Conservation (phyloP, 2,329 filamentous ascomycete species). For the Penicillium hordei region DNA sequence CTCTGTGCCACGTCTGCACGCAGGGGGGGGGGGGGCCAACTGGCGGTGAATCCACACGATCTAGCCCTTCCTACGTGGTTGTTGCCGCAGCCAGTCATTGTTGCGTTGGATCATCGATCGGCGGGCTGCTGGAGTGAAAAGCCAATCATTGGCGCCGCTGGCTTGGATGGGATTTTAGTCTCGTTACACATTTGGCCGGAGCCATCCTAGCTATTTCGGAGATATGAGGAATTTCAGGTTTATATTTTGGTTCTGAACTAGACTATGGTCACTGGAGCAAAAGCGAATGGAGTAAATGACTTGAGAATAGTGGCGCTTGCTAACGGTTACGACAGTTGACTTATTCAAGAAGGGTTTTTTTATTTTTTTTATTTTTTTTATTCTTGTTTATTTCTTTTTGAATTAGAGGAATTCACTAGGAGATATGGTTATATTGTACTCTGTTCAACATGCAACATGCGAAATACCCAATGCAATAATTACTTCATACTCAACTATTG, state of each 20-base stretch:
- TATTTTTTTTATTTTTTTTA: no score
- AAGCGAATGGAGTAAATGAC: neutral
- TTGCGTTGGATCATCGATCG: slow-evolving; percentile 29
- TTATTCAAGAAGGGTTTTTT: neutral
- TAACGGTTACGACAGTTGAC: slow-evolving; percentile 4
- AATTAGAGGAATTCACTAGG: neutral
- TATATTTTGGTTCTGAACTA: neutral
- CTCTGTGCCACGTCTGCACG: slow-evolving; percentile 25
- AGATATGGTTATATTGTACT: neutral
- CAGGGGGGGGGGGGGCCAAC: slow-evolving; percentile 25
- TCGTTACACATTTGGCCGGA: slow-evolving; percentile 26
- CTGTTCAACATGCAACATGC: neutral
- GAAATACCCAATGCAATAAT: neutral
- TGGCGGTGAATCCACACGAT: slow-evolving; percentile 30
- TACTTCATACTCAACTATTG: neutral
- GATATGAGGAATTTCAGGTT: slow-evolving; percentile 6
- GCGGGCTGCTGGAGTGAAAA: slow-evolving; percentile 20
- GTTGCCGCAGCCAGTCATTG: slow-evolving; percentile 25
- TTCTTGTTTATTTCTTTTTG: no score
- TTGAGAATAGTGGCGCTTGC: slow-evolving; percentile 6
- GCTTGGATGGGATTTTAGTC: slow-evolving; percentile 7
- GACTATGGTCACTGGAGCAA: neutral
- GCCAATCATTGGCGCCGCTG: slow-evolving; percentile 5
- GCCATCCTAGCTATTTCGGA: slow-evolving; percentile 17
- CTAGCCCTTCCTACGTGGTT: slow-evolving; percentile 28